These are phyloP conservation scores for Jimgerdemannia lactiflua DNA, from an alignment of 192 early-diverging fungal genomes.

Conservation along the genomic window DNA sequence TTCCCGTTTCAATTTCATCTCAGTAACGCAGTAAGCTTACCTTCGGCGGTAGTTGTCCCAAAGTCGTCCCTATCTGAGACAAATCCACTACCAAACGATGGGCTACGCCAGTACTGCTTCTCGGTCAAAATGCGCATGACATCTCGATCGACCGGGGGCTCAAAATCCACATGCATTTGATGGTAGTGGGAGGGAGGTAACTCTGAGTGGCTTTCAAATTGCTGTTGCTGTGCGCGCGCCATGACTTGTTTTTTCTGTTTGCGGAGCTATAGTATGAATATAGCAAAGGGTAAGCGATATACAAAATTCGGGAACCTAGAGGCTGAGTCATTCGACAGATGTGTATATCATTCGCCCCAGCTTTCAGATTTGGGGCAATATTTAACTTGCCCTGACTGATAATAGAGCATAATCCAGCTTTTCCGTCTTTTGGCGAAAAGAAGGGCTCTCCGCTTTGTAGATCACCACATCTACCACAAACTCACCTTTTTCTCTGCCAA, in stretches of 20 bases:
- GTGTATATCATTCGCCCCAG: too few relatives aligned
- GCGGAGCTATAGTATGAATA: not conserved
- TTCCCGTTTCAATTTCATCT: too few relatives aligned
- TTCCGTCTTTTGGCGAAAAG: too few relatives aligned
- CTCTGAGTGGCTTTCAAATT: not conserved
- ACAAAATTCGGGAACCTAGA: not conserved
- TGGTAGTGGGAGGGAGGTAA: not conserved
- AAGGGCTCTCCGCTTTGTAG: too few relatives aligned
- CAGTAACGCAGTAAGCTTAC: not conserved
- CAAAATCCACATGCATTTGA: not conserved
- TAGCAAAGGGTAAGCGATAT: not conserved
- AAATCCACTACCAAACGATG: not conserved
- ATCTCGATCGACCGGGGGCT: not conserved
- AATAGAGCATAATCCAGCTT: too few relatives aligned
- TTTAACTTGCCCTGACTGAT: too few relatives aligned
- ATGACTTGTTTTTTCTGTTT: not conserved
- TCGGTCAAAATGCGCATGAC: not conserved
- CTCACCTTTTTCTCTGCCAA: not conserved
- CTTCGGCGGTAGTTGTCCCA: not conserved
- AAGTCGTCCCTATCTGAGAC: not conserved
- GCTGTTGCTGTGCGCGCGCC: not conserved
- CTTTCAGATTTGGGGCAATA: too few relatives aligned
- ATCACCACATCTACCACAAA: not conserved
- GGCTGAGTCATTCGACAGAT: too few relatives aligned
- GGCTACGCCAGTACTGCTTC: not conserved